A percentile compares a stretch with the other conserved stretches of the same genome.
Evolutionary conservation across 2,329 filamentous ascomycete species (phyloP).

Genomic region (Alternaria sp.): DNA sequence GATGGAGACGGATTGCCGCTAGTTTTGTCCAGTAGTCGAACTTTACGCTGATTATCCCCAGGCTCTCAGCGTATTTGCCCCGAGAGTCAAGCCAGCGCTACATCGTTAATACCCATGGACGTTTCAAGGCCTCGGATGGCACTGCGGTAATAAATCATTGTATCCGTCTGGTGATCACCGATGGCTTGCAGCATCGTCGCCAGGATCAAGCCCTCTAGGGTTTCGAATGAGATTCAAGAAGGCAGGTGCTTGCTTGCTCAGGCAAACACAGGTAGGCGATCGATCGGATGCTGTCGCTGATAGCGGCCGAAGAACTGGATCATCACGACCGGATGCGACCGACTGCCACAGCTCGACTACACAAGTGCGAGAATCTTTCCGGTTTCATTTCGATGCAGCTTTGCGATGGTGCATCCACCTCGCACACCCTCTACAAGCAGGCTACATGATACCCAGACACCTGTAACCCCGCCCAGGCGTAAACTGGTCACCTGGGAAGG

Average conservation of each 20-base stretch:
- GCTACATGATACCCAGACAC: background rate
- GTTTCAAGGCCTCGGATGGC: constrained; percentile 1
- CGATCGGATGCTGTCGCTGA: background rate
- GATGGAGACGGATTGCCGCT: constrained; percentile 8
- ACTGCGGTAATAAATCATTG: constrained; percentile 7
- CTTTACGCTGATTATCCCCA: constrained; percentile 15
- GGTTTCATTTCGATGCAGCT: background rate
- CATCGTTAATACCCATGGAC: background rate
- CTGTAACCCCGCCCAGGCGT: constrained; percentile 22
- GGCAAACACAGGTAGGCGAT: background rate
- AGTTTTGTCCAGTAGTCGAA: constrained; percentile 5
- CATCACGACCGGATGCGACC: background rate
- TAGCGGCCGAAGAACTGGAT: background rate
- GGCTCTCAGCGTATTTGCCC: constrained; percentile 5
- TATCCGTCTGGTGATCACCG: constrained; percentile 9
- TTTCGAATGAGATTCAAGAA: constrained; percentile 11
- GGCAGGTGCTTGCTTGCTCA: constrained; percentile 9
- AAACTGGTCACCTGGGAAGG: constrained; percentile 3
- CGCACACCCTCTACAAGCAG: background rate
- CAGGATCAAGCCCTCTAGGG: constrained; percentile 4
- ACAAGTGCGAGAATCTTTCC: background rate
- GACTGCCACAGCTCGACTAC: background rate
- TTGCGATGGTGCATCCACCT: background rate
- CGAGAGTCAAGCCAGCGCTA: background rate
- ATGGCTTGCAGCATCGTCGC: constrained; percentile 21